Base-by-base conservation (phyloP, 208 protist genomes). In the Phytomonas sp. region DNA sequence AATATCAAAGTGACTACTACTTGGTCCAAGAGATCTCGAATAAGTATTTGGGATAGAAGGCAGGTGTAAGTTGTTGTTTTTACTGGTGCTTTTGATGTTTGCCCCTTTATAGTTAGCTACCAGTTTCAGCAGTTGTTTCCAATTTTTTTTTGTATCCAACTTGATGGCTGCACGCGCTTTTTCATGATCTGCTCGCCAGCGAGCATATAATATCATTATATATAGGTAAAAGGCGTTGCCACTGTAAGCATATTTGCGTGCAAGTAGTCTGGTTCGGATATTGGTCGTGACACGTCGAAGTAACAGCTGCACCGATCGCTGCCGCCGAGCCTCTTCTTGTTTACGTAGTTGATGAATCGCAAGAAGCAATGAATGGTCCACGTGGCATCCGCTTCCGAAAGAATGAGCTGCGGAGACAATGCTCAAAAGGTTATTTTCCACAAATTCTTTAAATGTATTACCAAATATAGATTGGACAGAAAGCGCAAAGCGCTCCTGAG, bases 161-260 rank as follows among this genome's bases (percentile, higher is more conserved):
- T 40, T 40, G 7, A 40, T 40, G 7, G 36, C 36, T 12, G 32
- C 4, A 67, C 68, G 67, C 49, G 79, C 49, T 16, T 75, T 12
- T 59, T 82, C 72, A 14, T 84, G 65, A n/a, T 70, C 49, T 3
- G 56, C 16, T 45, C 75, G 71, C 82, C 84, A 90, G 42, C 74
- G 81, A 45, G 72, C 71, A 78, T 90, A 87, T 4, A 90, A 64
- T 2, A 90, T 37, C 10, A 70, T 72, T 0, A 90, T 72, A 52
- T 84, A 90, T 19, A 75, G 73, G 8, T 70, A 70, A 63, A 90
- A 90, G 16, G 79, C 80, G 33, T 73, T 76, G 59, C 84, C 84
- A 0, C 77, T 69, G 29, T 75, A 78, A 7, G 86, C 79, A 26
- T 60, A 60, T 33, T 67, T 63, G 3, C 69, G 70, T 37, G 87